phyloP scores from a whole-genome alignment of 495 filamentous ascomycete species.

The Penicillium crystallinum region DNA sequence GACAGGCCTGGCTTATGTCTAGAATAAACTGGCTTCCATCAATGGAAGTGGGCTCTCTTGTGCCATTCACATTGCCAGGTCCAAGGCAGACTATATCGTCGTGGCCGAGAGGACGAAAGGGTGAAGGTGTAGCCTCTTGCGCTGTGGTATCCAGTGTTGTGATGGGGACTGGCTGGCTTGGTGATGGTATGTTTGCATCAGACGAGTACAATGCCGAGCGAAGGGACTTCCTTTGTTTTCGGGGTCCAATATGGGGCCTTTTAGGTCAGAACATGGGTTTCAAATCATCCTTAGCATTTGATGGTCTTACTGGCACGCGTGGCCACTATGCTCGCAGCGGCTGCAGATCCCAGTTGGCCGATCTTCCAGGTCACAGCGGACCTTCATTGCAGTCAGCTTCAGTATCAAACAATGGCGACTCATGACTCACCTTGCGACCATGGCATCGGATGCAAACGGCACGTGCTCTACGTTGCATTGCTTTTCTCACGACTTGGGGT shows the following conservation, averaged over 20 bases:
- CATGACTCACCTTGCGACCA: conserved; percentile 7
- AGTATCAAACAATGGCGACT: not conserved
- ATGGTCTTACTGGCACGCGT: conserved; percentile 2
- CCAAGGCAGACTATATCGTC: not conserved
- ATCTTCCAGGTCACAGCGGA: conserved; percentile 13
- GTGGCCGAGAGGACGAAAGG: not conserved
- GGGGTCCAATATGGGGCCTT: conserved; percentile 6
- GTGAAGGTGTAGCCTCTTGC: not conserved
- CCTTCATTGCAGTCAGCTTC: not conserved
- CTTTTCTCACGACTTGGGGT: not conserved
- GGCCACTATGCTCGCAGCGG: conserved; percentile 3
- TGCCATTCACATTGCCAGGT: not conserved
- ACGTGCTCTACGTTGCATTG: conserved; percentile 8
- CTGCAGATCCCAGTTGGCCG: conserved; percentile 3
- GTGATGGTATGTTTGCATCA: not conserved
- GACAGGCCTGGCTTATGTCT: conserved; percentile 4
- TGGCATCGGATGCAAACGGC: conserved; percentile 13
- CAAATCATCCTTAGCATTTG: not conserved
- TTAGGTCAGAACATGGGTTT: not conserved
- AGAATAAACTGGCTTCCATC: conserved; percentile 2
- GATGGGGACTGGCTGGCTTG: not conserved
- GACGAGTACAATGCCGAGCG: not conserved
- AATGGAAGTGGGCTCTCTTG: not conserved
- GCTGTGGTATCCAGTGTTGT: not conserved
- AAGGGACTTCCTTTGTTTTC: conserved; percentile 3